These are phyloP conservation scores for Bothriochloa decipiens DNA, from an alignment of 176 grass and related monocot species.

Conservation along the genomic window DNA sequence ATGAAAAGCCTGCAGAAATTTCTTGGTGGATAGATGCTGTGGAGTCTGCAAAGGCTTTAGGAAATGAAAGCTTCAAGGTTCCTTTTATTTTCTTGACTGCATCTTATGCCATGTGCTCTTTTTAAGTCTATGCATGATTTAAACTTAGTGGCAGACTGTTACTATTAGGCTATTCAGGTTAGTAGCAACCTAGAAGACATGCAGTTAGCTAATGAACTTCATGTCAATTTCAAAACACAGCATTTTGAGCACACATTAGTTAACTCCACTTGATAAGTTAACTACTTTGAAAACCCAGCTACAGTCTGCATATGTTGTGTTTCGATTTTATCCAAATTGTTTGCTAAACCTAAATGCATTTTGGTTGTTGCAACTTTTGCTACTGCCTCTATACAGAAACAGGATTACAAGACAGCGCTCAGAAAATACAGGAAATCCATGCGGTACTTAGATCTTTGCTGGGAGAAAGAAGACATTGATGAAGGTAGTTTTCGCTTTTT, in stretches of 20 bases:
- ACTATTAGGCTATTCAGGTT: neutral
- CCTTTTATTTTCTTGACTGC: constrained; percentile 20
- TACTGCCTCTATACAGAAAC: constrained; percentile 59
- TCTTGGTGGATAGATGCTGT: constrained; percentile 91
- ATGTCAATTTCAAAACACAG: neutral
- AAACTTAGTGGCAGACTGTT: neutral
- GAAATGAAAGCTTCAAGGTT: constrained; percentile 93
- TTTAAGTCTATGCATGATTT: constrained; percentile 7
- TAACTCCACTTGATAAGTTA: neutral
- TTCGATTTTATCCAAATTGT: neutral
- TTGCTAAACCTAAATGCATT: constrained; percentile 21
- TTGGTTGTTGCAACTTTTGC: constrained; percentile 31
- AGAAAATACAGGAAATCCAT: constrained; percentile 82
- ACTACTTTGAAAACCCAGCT: neutral
- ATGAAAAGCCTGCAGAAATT: constrained; percentile 80
- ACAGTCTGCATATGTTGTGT: neutral
- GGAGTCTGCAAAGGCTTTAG: constrained; percentile 76
- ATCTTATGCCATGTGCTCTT: constrained; percentile 18
- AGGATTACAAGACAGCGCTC: constrained; percentile 75
- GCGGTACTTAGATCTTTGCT: constrained; percentile 78
- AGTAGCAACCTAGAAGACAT: neutral
- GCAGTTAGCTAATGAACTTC: constrained; percentile 7
- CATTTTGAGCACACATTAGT: neutral
- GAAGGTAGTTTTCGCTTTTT: constrained; percentile 43
- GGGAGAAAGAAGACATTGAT: constrained; percentile 80